Percentiles rank a stretch among this genome's conserved stretches.
phyloP scores from a whole-genome alignment of 2,329 filamentous ascomycete genomes.

The Colletotrichum sp. region DNA sequence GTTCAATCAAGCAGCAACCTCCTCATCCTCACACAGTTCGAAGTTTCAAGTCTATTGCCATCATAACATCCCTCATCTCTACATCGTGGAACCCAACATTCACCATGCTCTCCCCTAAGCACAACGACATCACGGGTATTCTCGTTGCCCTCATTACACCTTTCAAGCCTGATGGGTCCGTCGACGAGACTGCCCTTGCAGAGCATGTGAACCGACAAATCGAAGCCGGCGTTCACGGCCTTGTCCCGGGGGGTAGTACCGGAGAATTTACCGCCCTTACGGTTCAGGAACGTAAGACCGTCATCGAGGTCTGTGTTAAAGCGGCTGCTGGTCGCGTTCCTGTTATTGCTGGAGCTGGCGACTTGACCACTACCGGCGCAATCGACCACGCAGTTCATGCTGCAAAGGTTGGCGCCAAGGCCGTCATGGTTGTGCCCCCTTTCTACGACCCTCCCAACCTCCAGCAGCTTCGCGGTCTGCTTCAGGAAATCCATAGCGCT shows the following conservation, averaged over 20 bases:
- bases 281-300: constrained; percentile 47
- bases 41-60: not conserved
- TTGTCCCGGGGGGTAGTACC: constrained; percentile 55
- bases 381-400: constrained; percentile 48
- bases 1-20: not conserved
- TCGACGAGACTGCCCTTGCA: constrained; percentile 44
- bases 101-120: not conserved
- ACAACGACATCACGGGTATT: constrained; percentile 40
- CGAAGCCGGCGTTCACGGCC: constrained; percentile 50
- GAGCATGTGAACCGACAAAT: constrained; percentile 51
- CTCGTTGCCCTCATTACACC: constrained; percentile 55
- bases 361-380: constrained; percentile 42
- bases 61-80: not conserved
- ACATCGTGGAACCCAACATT: not conserved
- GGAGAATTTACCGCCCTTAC: constrained; percentile 54
- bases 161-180: constrained; percentile 44
- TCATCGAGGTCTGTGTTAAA: constrained; percentile 41
- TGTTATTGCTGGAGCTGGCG: constrained; percentile 49
- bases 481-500: constrained; percentile 44
- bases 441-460: constrained; percentile 51
- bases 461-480: constrained; percentile 41
- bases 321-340: constrained; percentile 43
- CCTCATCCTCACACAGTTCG: not conserved
- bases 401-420: constrained; percentile 40
- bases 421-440: constrained; percentile 54